A percentile compares a stretch with the other conserved stretches of the same genome.
These are phyloP conservation scores for Forsythia viridissima DNA, from an alignment of 257 asterid species.

Conservation along the genomic window DNA sequence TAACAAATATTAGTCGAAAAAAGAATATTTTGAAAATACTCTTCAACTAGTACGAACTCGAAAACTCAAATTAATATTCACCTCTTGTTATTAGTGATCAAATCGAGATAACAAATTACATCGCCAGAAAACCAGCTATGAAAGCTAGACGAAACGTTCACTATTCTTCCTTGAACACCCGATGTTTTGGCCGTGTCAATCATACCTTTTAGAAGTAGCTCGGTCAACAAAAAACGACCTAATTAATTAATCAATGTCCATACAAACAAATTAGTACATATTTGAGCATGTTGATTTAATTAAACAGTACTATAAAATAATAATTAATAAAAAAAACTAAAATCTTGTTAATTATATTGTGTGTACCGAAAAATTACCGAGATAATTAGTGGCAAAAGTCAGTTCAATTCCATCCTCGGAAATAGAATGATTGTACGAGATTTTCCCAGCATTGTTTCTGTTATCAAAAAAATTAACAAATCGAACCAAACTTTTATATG, in stretches of 20 bases:
- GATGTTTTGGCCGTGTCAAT: conserved; percentile 50
- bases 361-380: conserved; percentile 40
- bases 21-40: too few relatives aligned
- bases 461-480: too few relatives aligned
- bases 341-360: too few relatives aligned
- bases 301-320: too few relatives aligned
- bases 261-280: too few relatives aligned
- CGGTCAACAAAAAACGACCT: conserved; percentile 87
- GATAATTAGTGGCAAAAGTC: conserved; percentile 89
- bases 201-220: conserved; percentile 69
- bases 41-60: too few relatives aligned
- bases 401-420: conserved; percentile 95
- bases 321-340: too few relatives aligned
- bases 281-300: too few relatives aligned
- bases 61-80: conserved; percentile 4
- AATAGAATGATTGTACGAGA: conserved; percentile 69
- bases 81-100: conserved; percentile 73
- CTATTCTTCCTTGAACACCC: conserved; percentile 84
- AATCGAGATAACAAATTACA: conserved; percentile 50
- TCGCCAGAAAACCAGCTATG: conserved; percentile 96
- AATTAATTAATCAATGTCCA: neutral
- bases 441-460: conserved; percentile 95
- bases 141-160: conserved; percentile 84
- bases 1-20: too few relatives aligned
- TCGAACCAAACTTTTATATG: too few relatives aligned